Conservation (phyloP, 441 rosid species). For the Pelargonium myrrhifolium region DNA sequence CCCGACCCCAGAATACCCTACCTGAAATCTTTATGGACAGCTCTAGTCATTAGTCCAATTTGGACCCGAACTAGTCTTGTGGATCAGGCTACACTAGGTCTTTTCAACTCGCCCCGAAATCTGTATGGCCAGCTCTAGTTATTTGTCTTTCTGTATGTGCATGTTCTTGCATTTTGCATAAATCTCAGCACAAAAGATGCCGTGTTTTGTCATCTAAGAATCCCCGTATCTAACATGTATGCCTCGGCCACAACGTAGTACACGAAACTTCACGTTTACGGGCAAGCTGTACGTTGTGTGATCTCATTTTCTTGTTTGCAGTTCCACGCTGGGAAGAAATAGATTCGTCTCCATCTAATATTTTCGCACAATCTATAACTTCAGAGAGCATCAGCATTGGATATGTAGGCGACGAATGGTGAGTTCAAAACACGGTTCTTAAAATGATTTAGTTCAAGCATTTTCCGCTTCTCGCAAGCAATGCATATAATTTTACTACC, state of each 20-base stretch:
- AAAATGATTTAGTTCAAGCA: too few species aligned
- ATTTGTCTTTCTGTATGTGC: too few species aligned
- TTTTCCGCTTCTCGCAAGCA: background rate
- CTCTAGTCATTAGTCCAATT: too few species aligned
- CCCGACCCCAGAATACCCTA: too few species aligned
- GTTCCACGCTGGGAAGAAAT: constrained; percentile 74
- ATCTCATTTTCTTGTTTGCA: constrained; percentile 30
- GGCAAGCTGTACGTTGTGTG: constrained; percentile 4
- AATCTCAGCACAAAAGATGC: too few species aligned
- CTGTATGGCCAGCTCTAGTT: too few species aligned
- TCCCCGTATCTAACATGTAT: background rate
- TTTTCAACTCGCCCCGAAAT: too few species aligned
- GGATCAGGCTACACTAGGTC: too few species aligned
- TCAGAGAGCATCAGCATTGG: constrained; percentile 39
- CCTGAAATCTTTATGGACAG: too few species aligned
- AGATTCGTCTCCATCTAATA: constrained; percentile 25
- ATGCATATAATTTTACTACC: constrained; percentile 7
- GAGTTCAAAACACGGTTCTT: constrained; percentile 21
- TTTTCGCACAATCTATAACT: constrained; percentile 23
- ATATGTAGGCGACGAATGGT: constrained; percentile 82
- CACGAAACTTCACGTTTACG: constrained; percentile 4
- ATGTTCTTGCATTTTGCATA: too few species aligned
- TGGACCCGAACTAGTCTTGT: too few species aligned
- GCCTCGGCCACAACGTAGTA: background rate
- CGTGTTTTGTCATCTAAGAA: too few species aligned